Conservation (phyloP, 495 filamentous ascomycete species). For the Wilcoxina mikolae region DNA sequence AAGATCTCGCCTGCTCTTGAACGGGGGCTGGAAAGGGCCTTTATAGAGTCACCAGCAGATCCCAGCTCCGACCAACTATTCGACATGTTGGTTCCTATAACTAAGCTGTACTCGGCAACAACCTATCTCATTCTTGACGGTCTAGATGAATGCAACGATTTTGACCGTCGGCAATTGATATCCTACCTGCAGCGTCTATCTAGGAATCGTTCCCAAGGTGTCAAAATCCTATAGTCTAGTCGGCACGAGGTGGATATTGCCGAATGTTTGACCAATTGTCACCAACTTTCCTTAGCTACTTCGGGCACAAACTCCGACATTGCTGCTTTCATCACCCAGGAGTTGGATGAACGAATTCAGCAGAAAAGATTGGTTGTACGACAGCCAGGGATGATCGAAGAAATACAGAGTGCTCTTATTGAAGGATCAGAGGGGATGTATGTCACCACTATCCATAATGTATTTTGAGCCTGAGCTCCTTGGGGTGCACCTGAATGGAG, state of each 20-base stretch:
- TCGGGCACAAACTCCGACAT: constrained; percentile 3
- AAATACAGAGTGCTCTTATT: constrained; percentile 13
- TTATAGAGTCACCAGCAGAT: neutral
- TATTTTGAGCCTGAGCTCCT: no score
- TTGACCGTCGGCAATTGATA: constrained; percentile 1
- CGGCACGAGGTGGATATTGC: constrained; percentile 11
- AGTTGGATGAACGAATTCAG: neutral
- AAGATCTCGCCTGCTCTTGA: neutral
- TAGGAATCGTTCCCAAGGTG: neutral
- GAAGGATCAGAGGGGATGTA: constrained; percentile 12
- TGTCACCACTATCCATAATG: neutral
- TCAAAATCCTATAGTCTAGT: constrained; percentile 10
- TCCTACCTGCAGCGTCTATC: neutral
- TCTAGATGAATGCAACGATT: constrained; percentile 13
- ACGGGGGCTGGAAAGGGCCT: neutral
- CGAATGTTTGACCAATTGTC: neutral
- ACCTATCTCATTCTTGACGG: constrained; percentile 14
- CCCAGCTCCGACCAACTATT: neutral
- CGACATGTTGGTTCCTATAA: neutral
- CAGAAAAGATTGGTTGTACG: neutral
- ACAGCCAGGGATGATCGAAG: constrained; percentile 1
- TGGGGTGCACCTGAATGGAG: no score
- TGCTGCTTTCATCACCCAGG: neutral
- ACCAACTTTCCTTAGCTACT: constrained; percentile 1
- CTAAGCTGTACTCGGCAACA: constrained; percentile 3